Evolutionary conservation across 2,329 filamentous ascomycete species (phyloP).

Genomic region (Diplodia scrobiculata): DNA sequence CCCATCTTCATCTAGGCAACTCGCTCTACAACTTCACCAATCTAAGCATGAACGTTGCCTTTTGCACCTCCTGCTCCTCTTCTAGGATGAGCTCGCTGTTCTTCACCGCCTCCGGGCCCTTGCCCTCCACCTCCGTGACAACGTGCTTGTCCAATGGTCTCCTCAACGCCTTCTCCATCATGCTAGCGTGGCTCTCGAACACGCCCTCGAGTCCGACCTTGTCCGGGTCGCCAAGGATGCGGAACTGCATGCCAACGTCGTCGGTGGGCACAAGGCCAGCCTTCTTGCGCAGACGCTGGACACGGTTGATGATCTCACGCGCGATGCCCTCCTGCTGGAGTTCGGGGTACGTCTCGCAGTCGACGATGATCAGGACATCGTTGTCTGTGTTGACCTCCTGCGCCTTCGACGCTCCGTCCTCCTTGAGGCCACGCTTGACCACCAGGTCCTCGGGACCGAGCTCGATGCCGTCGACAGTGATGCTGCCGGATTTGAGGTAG

Average conservation of each 20-base stretch:
- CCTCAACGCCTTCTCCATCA: constrained; percentile 76
- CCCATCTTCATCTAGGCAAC: neutral
- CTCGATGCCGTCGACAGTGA: constrained; percentile 82
- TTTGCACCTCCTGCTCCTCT: constrained; percentile 84
- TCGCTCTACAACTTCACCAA: constrained; percentile 64
- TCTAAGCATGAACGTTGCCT: constrained; percentile 76
- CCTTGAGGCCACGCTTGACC: constrained; percentile 76
- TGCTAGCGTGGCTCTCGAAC: constrained; percentile 66
- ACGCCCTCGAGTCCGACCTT: constrained; percentile 70
- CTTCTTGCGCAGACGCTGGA: constrained; percentile 92
- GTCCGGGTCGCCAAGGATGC: constrained; percentile 76
- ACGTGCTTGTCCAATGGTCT: constrained; percentile 73
- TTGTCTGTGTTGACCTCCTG: constrained; percentile 86
- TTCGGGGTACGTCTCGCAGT: constrained; percentile 78
- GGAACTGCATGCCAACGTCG: constrained; percentile 93
- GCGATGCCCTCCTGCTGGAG: constrained; percentile 85
- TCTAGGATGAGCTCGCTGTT: constrained; percentile 69
- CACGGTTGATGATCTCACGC: constrained; percentile 87
- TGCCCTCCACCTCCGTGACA: constrained; percentile 61
- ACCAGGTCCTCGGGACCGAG: constrained; percentile 80
- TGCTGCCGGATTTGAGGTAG: constrained; percentile 72
- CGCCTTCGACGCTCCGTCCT: constrained; percentile 69
- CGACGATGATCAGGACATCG: constrained; percentile 89
- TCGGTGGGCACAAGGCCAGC: constrained; percentile 87
- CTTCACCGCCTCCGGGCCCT: constrained; percentile 52